Evolutionary conservation across 2,329 filamentous ascomycete species (phyloP).

Genomic region (Neoascochyta sp.): DNA sequence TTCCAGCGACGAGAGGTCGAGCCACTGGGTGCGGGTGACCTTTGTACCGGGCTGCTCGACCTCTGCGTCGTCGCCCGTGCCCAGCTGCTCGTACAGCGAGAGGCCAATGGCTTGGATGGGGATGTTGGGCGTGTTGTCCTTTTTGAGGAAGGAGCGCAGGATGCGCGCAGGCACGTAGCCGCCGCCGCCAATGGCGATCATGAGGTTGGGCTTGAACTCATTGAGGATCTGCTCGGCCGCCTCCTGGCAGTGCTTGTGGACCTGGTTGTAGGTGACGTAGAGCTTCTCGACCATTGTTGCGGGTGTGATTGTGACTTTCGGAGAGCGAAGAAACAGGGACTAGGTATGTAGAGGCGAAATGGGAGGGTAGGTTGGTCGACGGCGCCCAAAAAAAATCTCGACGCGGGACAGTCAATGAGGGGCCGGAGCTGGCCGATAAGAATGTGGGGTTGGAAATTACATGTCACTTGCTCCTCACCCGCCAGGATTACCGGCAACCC

Average conservation of each 20-base stretch:
- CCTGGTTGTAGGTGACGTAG: constrained; percentile 48
- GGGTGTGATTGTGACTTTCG: constrained; percentile 4
- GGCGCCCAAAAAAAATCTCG: constrained; percentile 5
- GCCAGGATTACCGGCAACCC: too few relatives aligned
- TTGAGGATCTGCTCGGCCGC: constrained; percentile 76
- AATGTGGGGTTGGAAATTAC: constrained; percentile 9
- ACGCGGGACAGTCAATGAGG: not conserved
- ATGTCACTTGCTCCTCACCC: too few relatives aligned
- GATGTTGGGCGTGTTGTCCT: constrained; percentile 82
- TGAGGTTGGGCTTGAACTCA: constrained; percentile 87
- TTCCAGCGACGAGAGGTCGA: constrained; percentile 80
- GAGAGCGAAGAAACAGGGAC: not conserved
- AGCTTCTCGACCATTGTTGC: constrained; percentile 41
- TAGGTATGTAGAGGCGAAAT: constrained; percentile 1
- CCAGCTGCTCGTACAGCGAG: constrained; percentile 88
- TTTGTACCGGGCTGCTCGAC: constrained; percentile 83
- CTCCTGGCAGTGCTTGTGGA: constrained; percentile 95
- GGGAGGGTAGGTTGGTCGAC: constrained; percentile 1
- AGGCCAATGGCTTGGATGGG: constrained; percentile 98
- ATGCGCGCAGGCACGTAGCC: constrained; percentile 97
- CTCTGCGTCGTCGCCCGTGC: constrained; percentile 56
- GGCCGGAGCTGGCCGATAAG: constrained; percentile 6
- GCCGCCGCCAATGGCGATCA: constrained; percentile 97
- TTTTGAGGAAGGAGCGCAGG: constrained; percentile 91
- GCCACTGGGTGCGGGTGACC: constrained; percentile 97